phyloP scores from a whole-genome alignment of 139 green algal genomes.

The Volvox reticuliferus region DNA sequence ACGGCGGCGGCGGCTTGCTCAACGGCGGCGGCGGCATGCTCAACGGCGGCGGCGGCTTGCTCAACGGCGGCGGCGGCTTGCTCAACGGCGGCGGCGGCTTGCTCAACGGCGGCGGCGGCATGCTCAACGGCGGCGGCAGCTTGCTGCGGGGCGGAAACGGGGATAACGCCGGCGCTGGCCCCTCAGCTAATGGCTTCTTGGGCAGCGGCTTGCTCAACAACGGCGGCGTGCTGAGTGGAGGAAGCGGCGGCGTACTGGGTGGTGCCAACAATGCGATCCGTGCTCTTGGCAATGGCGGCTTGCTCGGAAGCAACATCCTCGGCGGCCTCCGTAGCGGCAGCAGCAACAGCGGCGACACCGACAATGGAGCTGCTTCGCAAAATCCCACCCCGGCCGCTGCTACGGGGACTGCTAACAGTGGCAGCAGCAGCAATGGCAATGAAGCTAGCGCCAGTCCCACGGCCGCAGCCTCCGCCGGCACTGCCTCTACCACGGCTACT shows the following conservation, averaged over 20 bases:
- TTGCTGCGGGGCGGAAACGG: too few species aligned
- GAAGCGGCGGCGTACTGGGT: background rate
- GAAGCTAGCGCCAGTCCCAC: background rate
- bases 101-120: background rate
- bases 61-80: background rate
- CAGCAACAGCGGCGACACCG: background rate
- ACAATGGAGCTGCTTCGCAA: background rate
- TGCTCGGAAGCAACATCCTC: background rate
- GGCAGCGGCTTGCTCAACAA: background rate
- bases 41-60: too few species aligned
- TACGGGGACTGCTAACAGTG: background rate
- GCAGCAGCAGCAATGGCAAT: background rate
- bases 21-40: background rate
- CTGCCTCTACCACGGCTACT: background rate
- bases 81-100: background rate
- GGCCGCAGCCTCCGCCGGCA: too few species aligned
- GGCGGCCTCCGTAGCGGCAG: background rate
- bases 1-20: background rate
- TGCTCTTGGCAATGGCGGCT: background rate
- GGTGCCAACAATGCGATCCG: background rate
- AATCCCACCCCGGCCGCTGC: background rate
- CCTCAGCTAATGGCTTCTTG: background rate
- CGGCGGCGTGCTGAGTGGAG: slow-evolving; percentile 15
- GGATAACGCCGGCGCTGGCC: too few species aligned
- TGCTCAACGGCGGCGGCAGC: background rate